Conservation (phyloP, 208 protist genomes). For the Leishmania lainsoni region DNA sequence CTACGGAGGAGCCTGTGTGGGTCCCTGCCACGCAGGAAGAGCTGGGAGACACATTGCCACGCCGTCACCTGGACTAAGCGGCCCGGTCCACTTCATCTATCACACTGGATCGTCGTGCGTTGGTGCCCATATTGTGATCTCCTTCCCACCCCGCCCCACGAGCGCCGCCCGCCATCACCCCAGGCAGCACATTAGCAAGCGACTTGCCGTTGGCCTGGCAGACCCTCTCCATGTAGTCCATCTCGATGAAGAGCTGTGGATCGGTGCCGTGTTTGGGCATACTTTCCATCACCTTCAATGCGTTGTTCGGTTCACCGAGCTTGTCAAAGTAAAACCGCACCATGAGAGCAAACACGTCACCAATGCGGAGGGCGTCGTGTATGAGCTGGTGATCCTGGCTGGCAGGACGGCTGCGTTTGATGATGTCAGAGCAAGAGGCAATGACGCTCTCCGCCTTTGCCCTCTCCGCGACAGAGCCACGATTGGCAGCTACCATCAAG, state of each 20-base stretch:
- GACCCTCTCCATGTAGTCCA: conserved; percentile 84
- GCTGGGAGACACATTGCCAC: neutral
- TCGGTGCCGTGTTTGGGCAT: conserved; percentile 91
- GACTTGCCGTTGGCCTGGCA: conserved; percentile 80
- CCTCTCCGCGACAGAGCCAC: conserved; percentile 45
- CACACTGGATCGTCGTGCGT: conserved; percentile 25
- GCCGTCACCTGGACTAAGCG: neutral
- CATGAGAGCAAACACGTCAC: conserved; percentile 96
- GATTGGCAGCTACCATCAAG: conserved; percentile 38
- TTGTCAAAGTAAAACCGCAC: conserved; percentile 93
- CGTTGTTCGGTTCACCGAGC: conserved; percentile 74
- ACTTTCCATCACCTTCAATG: conserved; percentile 89
- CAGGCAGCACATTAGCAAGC: conserved; percentile 49
- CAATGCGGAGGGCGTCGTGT: conserved; percentile 86
- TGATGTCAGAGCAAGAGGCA: conserved; percentile 84
- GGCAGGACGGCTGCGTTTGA: conserved; percentile 79
- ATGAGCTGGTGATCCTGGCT: conserved; percentile 69
- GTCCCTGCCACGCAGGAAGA: neutral
- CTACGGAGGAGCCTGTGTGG: neutral
- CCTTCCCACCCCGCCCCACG: conserved; percentile 8
- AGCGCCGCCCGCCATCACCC: neutral
- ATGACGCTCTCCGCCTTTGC: conserved; percentile 73
- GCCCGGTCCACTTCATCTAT: conserved; percentile 31
- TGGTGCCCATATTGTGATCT: conserved; percentile 15
- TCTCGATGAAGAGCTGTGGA: conserved; percentile 90